Percentiles rank a stretch among this genome's conserved stretches.
phyloP scores from a whole-genome alignment of 192 early-diverging fungal genomes.

The Linnemannia zychae region DNA sequence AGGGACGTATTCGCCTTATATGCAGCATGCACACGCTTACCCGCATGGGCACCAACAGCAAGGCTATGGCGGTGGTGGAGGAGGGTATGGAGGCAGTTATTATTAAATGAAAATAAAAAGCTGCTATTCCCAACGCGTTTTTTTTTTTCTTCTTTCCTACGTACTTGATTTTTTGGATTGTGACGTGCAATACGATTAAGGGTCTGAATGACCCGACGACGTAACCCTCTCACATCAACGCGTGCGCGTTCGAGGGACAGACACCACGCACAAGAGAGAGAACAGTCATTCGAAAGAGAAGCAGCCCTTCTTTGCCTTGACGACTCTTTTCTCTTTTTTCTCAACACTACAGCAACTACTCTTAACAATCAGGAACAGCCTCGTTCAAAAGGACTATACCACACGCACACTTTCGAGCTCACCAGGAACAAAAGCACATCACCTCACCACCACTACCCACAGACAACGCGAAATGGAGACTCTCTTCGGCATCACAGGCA shows the following conservation, averaged over 20 bases:
- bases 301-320: neutral
- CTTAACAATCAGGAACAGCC: neutral
- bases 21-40: neutral
- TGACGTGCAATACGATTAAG: neutral
- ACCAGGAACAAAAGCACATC: neutral
- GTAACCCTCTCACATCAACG: neutral
- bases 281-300: neutral
- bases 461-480: constrained; percentile 72
- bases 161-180: too few relatives aligned
- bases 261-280: neutral
- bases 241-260: constrained; percentile 2
- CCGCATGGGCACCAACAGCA: neutral
- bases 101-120: neutral
- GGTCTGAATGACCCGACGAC: neutral
- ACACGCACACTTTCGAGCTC: neutral
- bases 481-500: constrained; percentile 92
- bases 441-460: neutral
- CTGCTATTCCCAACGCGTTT: neutral
- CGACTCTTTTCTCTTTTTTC: neutral
- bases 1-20: neutral
- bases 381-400: neutral
- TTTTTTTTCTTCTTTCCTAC: too few relatives aligned
- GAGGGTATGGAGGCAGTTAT: neutral
- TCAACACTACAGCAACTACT: neutral
- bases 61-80: neutral